Evolutionary conservation across 306 rosid species (phyloP).

Genomic region (Gastrolobium bilobum): DNA sequence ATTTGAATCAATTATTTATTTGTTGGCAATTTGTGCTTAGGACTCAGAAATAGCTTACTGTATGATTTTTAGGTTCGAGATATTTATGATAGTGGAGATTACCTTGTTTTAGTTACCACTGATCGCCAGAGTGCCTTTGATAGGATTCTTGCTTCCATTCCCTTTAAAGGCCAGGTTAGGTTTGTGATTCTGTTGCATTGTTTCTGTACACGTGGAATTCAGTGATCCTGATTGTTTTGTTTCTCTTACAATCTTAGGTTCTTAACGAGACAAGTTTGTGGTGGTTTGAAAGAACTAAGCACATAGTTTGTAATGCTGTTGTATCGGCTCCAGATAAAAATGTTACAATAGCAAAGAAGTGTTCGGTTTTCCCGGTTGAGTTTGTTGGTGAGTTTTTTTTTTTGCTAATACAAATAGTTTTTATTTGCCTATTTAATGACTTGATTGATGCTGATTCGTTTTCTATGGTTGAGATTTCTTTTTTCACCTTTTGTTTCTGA

Average conservation of each 20-base stretch:
- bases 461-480: slow-evolving; percentile 31
- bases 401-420: background rate
- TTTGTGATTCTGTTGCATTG: background rate
- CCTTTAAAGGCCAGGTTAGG: slow-evolving; percentile 94
- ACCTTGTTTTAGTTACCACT: slow-evolving; percentile 85
- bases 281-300: slow-evolving; percentile 94
- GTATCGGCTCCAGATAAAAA: slow-evolving; percentile 82
- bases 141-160: slow-evolving; percentile 96
- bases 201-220: background rate
- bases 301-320: slow-evolving; percentile 84
- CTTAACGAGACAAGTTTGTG: slow-evolving; percentile 93
- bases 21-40: background rate
- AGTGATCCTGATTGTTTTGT: slow-evolving; percentile 9
- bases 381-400: slow-evolving; percentile 83
- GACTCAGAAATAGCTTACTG: background rate
- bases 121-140: slow-evolving; percentile 98
- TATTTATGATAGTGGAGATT: slow-evolving; percentile 85
- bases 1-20: background rate
- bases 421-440: background rate
- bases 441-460: background rate
- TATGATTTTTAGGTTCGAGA: slow-evolving; percentile 79
- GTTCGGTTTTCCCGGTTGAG: slow-evolving; percentile 95
- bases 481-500: slow-evolving; percentile 19
- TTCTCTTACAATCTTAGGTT: slow-evolving; percentile 60
- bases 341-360: slow-evolving; percentile 91